phyloP scores from a whole-genome alignment of 331 rosid species.

The Acacia concinna region DNA sequence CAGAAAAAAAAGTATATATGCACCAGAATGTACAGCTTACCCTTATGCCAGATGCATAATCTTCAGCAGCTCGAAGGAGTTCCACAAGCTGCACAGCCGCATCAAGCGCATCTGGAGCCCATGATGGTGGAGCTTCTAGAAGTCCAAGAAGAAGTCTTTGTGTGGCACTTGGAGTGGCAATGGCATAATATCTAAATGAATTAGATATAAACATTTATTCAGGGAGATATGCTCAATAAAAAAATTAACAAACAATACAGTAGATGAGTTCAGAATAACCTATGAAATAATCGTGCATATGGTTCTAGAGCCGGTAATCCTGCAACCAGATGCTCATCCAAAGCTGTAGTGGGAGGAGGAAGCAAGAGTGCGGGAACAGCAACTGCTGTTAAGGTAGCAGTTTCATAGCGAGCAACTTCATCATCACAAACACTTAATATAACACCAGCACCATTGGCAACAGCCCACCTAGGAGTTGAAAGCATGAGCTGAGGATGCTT shows the following conservation, averaged over 20 bases:
- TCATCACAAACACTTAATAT: constrained; percentile 96
- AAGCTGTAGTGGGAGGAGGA: constrained; percentile 99
- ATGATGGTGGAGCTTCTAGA: constrained; percentile 98
- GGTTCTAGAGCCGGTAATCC: constrained; percentile 99
- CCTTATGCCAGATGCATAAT: constrained; percentile 97
- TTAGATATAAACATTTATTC: constrained; percentile 21
- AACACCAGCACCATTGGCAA: constrained; percentile 99
- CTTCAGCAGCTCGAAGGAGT: constrained; percentile 99
- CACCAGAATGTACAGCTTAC: constrained; percentile 52
- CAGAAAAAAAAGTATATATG: no score
- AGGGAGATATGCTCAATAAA: constrained; percentile 16
- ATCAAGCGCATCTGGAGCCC: constrained; percentile 99
- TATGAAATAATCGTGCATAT: constrained; percentile 95
- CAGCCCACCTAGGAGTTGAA: constrained; percentile 99
- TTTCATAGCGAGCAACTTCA: constrained; percentile 95
- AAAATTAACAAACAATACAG: constrained; percentile 18
- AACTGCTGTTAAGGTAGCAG: constrained; percentile 92
- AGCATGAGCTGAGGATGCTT: constrained; percentile 98
- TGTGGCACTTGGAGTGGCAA: constrained; percentile 99
- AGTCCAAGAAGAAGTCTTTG: constrained; percentile 99
- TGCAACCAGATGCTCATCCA: constrained; percentile 97
- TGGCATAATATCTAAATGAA: constrained; percentile 78
- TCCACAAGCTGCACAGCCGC: constrained; percentile 99
- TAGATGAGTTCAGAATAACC: constrained; percentile 50
- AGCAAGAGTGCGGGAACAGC: constrained; percentile 98